Conservation (phyloP, 352 stramenopile genomes). For the Halophytophthora batemanensis region DNA sequence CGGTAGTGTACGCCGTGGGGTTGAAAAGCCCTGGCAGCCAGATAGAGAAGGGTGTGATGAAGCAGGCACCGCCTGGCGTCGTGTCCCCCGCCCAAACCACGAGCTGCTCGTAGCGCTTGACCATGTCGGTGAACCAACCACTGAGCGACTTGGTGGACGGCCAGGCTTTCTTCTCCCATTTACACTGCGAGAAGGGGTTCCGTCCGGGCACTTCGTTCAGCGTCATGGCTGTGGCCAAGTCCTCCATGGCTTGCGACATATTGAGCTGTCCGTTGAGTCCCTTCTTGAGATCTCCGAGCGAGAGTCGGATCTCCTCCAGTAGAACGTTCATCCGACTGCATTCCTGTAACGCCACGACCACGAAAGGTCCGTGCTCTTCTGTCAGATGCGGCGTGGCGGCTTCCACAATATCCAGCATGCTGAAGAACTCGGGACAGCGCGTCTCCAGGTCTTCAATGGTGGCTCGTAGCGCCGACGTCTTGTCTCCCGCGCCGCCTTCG, state of each 20-base stretch:
- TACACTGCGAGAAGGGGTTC: conserved; percentile 95
- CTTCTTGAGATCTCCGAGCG: conserved; percentile 93
- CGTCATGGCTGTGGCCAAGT: conserved; percentile 88
- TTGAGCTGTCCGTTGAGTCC: conserved; percentile 95
- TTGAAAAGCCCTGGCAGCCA: conserved; percentile 97
- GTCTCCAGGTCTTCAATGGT: conserved; percentile 91
- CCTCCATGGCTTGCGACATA: conserved; percentile 94
- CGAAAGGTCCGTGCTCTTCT: conserved; percentile 89
- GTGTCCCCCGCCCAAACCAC: conserved; percentile 81
- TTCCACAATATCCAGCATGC: conserved; percentile 90
- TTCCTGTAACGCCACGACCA: conserved; percentile 94
- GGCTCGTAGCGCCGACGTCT: conserved; percentile 66
- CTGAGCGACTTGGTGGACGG: conserved; percentile 92
- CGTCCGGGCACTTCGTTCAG: conserved; percentile 94
- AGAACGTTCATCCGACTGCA: conserved; percentile 94
- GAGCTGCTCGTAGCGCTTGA: conserved; percentile 90
- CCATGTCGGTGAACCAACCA: conserved; percentile 92
- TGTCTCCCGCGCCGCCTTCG: conserved; percentile 64
- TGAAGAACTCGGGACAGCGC: conserved; percentile 89
- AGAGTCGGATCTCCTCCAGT: conserved; percentile 89
- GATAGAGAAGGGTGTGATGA: conserved; percentile 92
- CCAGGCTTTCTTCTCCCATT: conserved; percentile 96
- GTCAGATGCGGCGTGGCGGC: conserved; percentile 85
- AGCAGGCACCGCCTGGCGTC: conserved; percentile 28
- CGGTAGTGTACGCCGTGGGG: conserved; percentile 94